These are phyloP conservation scores for Paspalum vaginatum DNA, from an alignment of 176 grass and related monocot species.

Conservation along the genomic window DNA sequence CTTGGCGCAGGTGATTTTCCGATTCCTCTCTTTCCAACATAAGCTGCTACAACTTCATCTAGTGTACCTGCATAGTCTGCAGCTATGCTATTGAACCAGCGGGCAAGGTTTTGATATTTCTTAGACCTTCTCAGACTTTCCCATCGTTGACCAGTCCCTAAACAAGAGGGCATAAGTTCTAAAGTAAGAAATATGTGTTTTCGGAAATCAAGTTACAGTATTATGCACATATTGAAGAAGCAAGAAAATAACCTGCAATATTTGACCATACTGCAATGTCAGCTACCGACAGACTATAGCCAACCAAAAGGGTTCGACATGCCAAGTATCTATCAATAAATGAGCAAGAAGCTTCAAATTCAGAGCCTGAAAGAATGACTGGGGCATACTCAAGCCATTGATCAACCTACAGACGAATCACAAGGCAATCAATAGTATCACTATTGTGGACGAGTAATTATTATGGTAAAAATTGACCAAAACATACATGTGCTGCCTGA, in stretches of 20 bases:
- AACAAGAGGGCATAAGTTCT: constrained; percentile 18
- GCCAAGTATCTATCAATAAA: constrained; percentile 67
- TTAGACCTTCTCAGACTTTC: constrained; percentile 86
- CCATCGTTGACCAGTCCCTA: constrained; percentile 90
- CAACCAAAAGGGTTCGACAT: constrained; percentile 77
- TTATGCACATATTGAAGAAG: constrained; percentile 11
- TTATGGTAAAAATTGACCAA: constrained; percentile 17
- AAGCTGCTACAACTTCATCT: constrained; percentile 66
- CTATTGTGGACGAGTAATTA: neutral
- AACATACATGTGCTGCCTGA: constrained; percentile 68
- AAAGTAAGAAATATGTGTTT: constrained; percentile 11
- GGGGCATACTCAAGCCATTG: constrained; percentile 82
- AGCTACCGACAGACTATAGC: constrained; percentile 67
- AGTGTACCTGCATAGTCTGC: constrained; percentile 53
- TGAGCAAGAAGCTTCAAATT: constrained; percentile 71
- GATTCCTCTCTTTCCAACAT: constrained; percentile 87
- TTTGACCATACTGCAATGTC: constrained; percentile 82
- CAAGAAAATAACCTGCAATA: constrained; percentile 66
- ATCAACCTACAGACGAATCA: constrained; percentile 63
- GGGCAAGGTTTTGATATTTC: constrained; percentile 79
- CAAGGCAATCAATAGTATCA: neutral
- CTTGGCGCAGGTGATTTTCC: constrained; percentile 75
- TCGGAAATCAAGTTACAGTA: neutral
- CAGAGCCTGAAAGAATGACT: constrained; percentile 65
- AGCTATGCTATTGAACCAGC: constrained; percentile 77